Base-by-base conservation (phyloP, 768 basidiomycete genomes). In the Boletus fagicola region DNA sequence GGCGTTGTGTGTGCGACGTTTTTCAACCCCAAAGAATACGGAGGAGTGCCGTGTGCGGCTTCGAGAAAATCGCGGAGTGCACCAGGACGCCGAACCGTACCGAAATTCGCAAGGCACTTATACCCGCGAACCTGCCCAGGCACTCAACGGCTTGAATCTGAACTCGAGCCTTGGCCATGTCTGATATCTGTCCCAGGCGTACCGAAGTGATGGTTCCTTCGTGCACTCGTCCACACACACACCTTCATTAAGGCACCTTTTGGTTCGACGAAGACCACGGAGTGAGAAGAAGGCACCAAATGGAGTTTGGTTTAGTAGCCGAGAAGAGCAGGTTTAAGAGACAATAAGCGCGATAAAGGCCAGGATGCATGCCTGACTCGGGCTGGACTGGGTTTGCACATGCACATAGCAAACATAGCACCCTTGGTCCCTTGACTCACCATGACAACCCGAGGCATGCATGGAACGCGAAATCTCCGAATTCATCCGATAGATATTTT, bases 181-280 rank as follows among this genome's bases (percentile, higher is more conserved):
- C 26, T 46, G 39, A 28, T 35, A 28, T 44, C 38, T 12, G n/a
- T 42, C 47, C 26, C 53, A 49, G n/a, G 20, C 38, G 38, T 39
- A 15, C 35, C 39, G 11, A 81, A 65, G 87, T 86, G 65, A 85
- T 83, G 15, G 83, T 76, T 24, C 85, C 76, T 55, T 82, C 73
- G 56, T 80, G 80, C 5, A 73, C 75, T 5, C 39, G 76, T 83
- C 20, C 82, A 79, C n/a, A 78, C 79, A 60, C 85, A 85, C 85
- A 83, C 87, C 66, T 86, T 10, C 18, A 20, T 39, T n/a, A 83
- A 62, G 86, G 13, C 80, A 8, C 85, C 85, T 81, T 84, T 63
- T 86, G 85, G 61, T 84, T 86, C 83, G 54, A 38, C 38, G 61
- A 48, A 28, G 47, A 54, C 26, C 20, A 57, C n/a, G 36, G 42